Percentiles rank a stretch among this genome's conserved stretches.
These are phyloP conservation scores for Inga laurina DNA, from an alignment of 306 rosid genomes.

Conservation along the genomic window DNA sequence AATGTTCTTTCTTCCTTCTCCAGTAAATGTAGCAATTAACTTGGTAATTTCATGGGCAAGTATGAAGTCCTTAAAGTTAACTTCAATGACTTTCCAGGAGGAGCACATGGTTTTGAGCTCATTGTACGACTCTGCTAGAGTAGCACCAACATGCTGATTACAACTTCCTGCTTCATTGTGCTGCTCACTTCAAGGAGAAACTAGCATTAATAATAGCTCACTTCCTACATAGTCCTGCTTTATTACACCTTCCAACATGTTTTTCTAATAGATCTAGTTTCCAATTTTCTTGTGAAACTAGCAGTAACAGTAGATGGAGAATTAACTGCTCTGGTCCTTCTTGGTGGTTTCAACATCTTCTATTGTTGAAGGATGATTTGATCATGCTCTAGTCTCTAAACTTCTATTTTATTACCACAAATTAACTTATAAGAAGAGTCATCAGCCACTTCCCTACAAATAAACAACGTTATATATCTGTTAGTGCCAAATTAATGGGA, in stretches of 20 bases:
- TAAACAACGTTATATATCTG: no score
- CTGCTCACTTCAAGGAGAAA: conserved; percentile 47
- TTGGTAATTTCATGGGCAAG: conserved; percentile 31
- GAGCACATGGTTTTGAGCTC: conserved; percentile 56
- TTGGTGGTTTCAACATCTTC: conserved; percentile 82
- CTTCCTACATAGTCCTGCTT: no score
- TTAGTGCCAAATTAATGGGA: no score
- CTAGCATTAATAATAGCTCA: no score
- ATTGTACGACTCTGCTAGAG: conserved; percentile 52
- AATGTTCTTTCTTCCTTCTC: conserved; percentile 47
- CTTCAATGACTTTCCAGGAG: conserved; percentile 59
- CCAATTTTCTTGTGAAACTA: conserved; percentile 50
- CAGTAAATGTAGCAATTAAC: conserved; percentile 44
- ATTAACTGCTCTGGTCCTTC: conserved; percentile 43
- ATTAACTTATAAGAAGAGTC: background rate
- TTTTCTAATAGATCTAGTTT: conserved; percentile 53
- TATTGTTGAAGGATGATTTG: conserved; percentile 51
- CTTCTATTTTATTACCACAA: conserved; percentile 59
- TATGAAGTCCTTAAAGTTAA: conserved; percentile 42
- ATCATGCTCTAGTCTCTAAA: conserved; percentile 50
- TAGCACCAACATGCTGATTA: conserved; percentile 36
- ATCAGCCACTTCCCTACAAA: no score
- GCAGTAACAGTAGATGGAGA: conserved; percentile 44
- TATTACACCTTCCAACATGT: conserved; percentile 16
- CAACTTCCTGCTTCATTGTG: conserved; percentile 52